Conservation (phyloP, 768 basidiomycete species). For the Dendrothele bispora region DNA sequence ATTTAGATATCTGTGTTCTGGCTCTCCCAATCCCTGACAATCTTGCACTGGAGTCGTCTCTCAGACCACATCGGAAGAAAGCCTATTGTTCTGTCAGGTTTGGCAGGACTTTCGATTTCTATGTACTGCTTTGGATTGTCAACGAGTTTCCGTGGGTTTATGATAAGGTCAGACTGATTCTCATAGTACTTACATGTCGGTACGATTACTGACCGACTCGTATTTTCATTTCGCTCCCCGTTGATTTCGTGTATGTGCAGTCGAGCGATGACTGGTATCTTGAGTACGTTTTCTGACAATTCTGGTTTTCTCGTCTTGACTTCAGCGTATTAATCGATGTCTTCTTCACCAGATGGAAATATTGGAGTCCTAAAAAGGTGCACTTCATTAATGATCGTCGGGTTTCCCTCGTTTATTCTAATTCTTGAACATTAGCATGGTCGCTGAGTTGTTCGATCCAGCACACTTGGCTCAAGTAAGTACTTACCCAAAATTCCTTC, state of each 20-base stretch:
- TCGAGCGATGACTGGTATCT: constrained; percentile 52
- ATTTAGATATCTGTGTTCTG: constrained; percentile 76
- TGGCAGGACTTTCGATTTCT: constrained; percentile 62
- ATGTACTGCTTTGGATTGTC: constrained; percentile 68
- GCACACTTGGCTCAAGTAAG: constrained; percentile 46
- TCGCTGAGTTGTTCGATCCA: constrained; percentile 58
- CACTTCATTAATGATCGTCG: not conserved
- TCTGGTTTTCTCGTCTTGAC: not conserved
- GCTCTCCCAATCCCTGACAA: constrained; percentile 68
- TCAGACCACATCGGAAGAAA: constrained; percentile 69
- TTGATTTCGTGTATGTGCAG: too few relatives aligned
- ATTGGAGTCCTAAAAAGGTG: constrained; percentile 46
- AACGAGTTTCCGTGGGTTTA: constrained; percentile 51
- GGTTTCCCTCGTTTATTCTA: not conserved
- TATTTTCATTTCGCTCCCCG: not conserved
- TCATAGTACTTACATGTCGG: too few relatives aligned
- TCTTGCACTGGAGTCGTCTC: constrained; percentile 72
- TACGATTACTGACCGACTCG: too few relatives aligned
- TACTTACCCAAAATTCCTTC: too few relatives aligned
- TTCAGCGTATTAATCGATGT: not conserved
- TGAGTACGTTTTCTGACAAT: constrained; percentile 33
- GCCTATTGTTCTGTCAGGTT: constrained; percentile 67
- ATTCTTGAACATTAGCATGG: constrained; percentile 36
- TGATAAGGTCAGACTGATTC: constrained; percentile 31
- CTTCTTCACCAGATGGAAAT: constrained; percentile 21